Base-by-base conservation (phyloP, 129 eudicot species). In the Pittosporum tobira region DNA sequence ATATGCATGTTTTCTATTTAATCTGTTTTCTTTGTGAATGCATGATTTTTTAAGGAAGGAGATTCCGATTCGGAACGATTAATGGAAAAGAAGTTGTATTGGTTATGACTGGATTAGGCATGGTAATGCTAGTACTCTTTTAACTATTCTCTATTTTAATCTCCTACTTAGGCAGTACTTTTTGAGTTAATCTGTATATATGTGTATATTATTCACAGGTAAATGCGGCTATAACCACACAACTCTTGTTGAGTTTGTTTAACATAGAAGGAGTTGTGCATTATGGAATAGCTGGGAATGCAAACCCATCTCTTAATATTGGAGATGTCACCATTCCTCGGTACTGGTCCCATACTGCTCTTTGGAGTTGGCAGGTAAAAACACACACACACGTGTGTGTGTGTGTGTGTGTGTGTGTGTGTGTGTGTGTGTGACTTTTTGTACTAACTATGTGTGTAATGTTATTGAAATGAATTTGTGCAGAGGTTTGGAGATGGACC, bases 351-450 rank as follows among this genome's bases (percentile, higher is more conserved):
- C 91, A 73, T 50, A 46, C 65, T 28, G 78, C 70, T 53, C 83
- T 75, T 5, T 83, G 85, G 91, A 79, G 49, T 70, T 83, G 83
- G 91, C 85, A 83, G 91, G 88, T 80, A 40, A 40, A 13, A 40
- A 10, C 11, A 5, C n/a, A 40, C 13, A 40, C 10, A 40, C 11
- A 2, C 16, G 2, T 7, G 11, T 10, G 15, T 40, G 3, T 10
- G 2, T 40, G 13, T 40, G 9, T 34, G 38, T 11, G 9, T 34
- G 38, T 34, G 6, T 34, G 9, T 5, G 6, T 34, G 9, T 34
- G 6, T 34, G 38, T 5, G 9, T 34, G 11, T 12, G 0, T 38
- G 15, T 8, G n/a, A n/a, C n/a, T n/a, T n/a, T n/a, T n/a, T n/a
- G n/a, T n/a, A n/a, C n/a, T n/a, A n/a, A n/a, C n/a, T n/a, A n/a